phyloP scores from a whole-genome alignment of 2,329 filamentous ascomycete genomes.

The Scedosporium dehoogii region DNA sequence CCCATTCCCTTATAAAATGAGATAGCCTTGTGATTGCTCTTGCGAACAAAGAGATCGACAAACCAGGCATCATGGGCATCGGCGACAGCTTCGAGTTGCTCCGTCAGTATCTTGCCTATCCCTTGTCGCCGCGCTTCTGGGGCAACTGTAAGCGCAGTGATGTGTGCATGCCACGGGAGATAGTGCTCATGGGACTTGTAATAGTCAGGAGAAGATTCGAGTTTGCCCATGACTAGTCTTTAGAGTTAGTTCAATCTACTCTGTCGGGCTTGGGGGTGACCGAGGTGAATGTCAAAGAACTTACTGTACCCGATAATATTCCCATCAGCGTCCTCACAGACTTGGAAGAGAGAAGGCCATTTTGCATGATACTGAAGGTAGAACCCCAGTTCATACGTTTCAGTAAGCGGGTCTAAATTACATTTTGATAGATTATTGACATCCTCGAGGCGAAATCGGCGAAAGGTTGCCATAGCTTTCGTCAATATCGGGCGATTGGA shows the following conservation, averaged over 20 bases:
- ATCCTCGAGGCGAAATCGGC: conserved; percentile 75
- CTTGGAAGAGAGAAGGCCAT: conserved; percentile 92
- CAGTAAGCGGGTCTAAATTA: conserved; percentile 93
- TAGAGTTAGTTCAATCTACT: conserved; percentile 15
- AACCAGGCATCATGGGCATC: conserved; percentile 86
- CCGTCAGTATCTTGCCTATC: conserved; percentile 73
- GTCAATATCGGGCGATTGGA: neutral
- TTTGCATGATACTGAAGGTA: conserved; percentile 93
- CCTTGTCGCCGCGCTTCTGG: conserved; percentile 78
- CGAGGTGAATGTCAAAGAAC: conserved; percentile 17
- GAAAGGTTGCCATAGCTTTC: conserved; percentile 65
- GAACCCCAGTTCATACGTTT: conserved; percentile 92
- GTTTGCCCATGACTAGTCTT: conserved; percentile 80
- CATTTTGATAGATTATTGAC: conserved; percentile 85
- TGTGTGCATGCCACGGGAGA: conserved; percentile 98
- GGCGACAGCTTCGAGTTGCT: conserved; percentile 71
- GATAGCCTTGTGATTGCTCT: conserved; percentile 80
- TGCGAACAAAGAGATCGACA: conserved; percentile 86
- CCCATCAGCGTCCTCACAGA: conserved; percentile 77
- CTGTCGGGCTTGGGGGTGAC: neutral
- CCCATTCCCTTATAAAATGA: conserved; percentile 84
- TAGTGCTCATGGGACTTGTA: conserved; percentile 74
- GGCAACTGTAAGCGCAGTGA: conserved; percentile 88
- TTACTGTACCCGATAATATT: conserved; percentile 90
- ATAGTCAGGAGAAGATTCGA: conserved; percentile 74